Base-by-base conservation (phyloP, 1,139 yeast species). In the Pichia sp. region DNA sequence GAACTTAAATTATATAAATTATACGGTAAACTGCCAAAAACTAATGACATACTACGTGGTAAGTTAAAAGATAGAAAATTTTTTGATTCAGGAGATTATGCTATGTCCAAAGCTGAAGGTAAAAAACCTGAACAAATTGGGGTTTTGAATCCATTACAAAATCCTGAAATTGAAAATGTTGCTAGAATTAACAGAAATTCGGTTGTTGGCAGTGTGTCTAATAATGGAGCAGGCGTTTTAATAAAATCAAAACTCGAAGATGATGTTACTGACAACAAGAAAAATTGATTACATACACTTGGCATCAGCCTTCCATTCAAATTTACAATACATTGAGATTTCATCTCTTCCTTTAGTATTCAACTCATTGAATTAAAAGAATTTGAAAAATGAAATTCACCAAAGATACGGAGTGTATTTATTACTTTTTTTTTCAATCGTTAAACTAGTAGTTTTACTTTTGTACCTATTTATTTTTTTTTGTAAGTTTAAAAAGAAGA, bases 71-170 rank as follows among this genome's bases (percentile, higher is more conserved):
- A 93, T 62, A 83, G 96, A 63, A 90, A 90, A 71, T 93, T 86
- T 70, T 95, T 93, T 66, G 99, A 93, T 64, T 87, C 96, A 56
- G 99, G 99, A 27, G 99, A 93, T 70, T 93, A 95, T 67, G 98
- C 98, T 29, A 80, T 93, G 80, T 89, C 88, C 59, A 85, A 90
- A 62, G 88, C 83, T 8, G 55, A 58, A 13, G 62, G 64, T 0
- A 58, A 57, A 34, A 58, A 50, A 22, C 45, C 50, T 11, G 62
- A 62, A 38, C 64, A 60, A 45, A 64, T 64, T 18, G 67, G 68
- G 4, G 58, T 63, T 3, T 55, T 63, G n/a, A 65, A 65, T 36
- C 69, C 69, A 7, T 55, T 66, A 42, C 60, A 60, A 31, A 56
- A 59, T 41, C 69, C 70, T 5, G 63, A 63, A 39, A 63, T 67